These are phyloP conservation scores for Ceratorhiza oryzae-sativae DNA, from an alignment of 1,284 basidiomycete genomes.

Conservation along the genomic window DNA sequence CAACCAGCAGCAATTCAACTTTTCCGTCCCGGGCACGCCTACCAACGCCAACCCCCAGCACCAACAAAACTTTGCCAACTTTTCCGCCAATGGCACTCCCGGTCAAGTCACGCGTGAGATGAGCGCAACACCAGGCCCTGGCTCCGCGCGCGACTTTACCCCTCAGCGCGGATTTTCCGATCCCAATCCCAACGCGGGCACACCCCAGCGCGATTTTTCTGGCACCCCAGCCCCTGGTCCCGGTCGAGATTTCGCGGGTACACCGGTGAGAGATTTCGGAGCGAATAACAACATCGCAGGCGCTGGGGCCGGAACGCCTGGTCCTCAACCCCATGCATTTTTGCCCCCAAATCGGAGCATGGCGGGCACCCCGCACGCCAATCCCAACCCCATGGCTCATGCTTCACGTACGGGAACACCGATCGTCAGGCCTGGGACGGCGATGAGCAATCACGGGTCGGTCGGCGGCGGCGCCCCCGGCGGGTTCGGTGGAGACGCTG, in stretches of 20 bases:
- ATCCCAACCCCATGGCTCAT: background rate
- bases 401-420: slow-evolving; percentile 19
- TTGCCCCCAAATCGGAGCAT: slow-evolving; percentile 35
- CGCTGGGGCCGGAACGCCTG: slow-evolving; percentile 19
- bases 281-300: slow-evolving; percentile 20
- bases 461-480: slow-evolving; percentile 1
- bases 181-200: slow-evolving; percentile 12
- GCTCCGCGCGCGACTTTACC: slow-evolving; percentile 22
- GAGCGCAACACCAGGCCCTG: background rate
- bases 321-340: slow-evolving; percentile 36
- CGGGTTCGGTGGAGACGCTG: slow-evolving; percentile 11
- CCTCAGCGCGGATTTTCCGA: slow-evolving; percentile 28
- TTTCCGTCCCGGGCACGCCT: slow-evolving; percentile 11
- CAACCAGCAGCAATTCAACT: slow-evolving; percentile 18
- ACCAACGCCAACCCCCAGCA: background rate
- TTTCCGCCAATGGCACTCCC: slow-evolving; percentile 1
- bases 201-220: slow-evolving; percentile 32
- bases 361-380: slow-evolving; percentile 17
- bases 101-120: background rate
- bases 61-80: slow-evolving; percentile 18
- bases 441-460: slow-evolving; percentile 20
- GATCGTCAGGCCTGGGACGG: slow-evolving; percentile 22
- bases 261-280: slow-evolving; percentile 10
- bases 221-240: background rate
- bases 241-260: slow-evolving; percentile 24